Evolutionary conservation across 768 basidiomycete species (phyloP), one percentile per base, ranked within the genome.

Genomic region (Exidia glandulosa): DNA sequence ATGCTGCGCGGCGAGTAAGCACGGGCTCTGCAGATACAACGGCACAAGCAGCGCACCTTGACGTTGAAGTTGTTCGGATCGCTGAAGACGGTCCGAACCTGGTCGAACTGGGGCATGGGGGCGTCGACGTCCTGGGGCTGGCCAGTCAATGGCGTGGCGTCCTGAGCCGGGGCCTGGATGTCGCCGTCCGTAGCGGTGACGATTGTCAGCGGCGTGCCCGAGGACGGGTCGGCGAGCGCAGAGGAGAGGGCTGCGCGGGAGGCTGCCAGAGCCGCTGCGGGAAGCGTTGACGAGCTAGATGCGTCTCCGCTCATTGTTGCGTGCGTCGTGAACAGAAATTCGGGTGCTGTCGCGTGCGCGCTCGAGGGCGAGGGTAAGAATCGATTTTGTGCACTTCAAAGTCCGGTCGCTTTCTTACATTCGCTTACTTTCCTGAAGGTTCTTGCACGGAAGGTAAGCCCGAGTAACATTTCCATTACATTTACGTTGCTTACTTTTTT

Each of bases 61-160:
- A 97, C 93, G 69, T 95, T 97, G 76, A 97, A 98, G 67, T 89
- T 89, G 67, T 80, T 84, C 25, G 90, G 86, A 75, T 94, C 89
- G 67, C 83, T 93, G 74, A 99, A 97, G 55, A 99, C 90, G 27
- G 96, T 98, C 65, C 87, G 82, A 67, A 94, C 88, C 59, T 78
- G 81, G 59, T 90, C 88, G 36, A 88, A 87, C 70, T 90, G 88
- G 31, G 83, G 80, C 87, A 91, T 88, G 25, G 50, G 25, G 12
- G 50, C 30, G 68, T 89, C 85, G 54, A 89, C 79, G 71, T 93
- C 93, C 72, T 89, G 88, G 56, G 90, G 85, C 76, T 94, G 90
- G 61, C 90, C 91, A 23, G 19, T 32, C 10, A 33, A n/a, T 27
- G 55, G 55, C 9, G 31, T 48, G n/a, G 13, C 25, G 25, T 60